phyloP scores from a whole-genome alignment of 2,329 filamentous ascomycete genomes.

The Epichloe bromicola region DNA sequence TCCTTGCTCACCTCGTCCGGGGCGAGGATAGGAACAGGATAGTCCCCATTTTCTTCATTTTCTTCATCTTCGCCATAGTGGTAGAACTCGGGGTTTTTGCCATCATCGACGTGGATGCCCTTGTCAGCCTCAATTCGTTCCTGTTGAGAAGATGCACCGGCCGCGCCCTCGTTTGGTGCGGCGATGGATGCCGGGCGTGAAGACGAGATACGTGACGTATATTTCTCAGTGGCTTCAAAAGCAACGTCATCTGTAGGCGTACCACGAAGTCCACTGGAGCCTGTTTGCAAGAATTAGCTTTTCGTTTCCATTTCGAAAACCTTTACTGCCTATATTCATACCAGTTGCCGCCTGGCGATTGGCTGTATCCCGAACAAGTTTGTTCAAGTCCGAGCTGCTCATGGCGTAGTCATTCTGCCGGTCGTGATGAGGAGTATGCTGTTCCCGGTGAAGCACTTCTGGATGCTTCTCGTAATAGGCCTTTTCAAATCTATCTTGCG shows the following conservation, averaged over 20 bases:
- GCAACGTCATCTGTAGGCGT: constrained; percentile 87
- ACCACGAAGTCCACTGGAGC: constrained; percentile 47
- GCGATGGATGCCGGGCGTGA: constrained; percentile 38
- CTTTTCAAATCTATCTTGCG: constrained; percentile 73
- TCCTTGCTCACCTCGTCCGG: constrained; percentile 75
- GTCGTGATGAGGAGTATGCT: constrained; percentile 41
- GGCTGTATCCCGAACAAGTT: constrained; percentile 65
- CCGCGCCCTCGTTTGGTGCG: constrained; percentile 14
- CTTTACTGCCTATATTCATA: background rate
- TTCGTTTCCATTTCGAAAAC: too few species aligned
- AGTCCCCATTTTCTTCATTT: constrained; percentile 45
- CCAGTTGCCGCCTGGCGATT: constrained; percentile 34
- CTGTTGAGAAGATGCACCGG: constrained; percentile 13
- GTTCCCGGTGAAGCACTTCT: constrained; percentile 64
- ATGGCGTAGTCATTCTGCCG: constrained; percentile 62
- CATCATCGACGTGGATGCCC: constrained; percentile 62
- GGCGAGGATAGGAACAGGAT: constrained; percentile 72
- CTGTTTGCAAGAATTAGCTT: constrained; percentile 29
- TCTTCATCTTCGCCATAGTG: constrained; percentile 29
- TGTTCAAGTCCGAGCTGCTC: constrained; percentile 83
- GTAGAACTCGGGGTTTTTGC: constrained; percentile 24
- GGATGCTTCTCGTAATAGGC: constrained; percentile 91
- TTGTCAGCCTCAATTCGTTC: constrained; percentile 37
- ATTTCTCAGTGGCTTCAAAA: constrained; percentile 77
- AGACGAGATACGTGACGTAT: constrained; percentile 62